Conservation (phyloP, 257 asterid species). For the Nicotiana attenuata region DNA sequence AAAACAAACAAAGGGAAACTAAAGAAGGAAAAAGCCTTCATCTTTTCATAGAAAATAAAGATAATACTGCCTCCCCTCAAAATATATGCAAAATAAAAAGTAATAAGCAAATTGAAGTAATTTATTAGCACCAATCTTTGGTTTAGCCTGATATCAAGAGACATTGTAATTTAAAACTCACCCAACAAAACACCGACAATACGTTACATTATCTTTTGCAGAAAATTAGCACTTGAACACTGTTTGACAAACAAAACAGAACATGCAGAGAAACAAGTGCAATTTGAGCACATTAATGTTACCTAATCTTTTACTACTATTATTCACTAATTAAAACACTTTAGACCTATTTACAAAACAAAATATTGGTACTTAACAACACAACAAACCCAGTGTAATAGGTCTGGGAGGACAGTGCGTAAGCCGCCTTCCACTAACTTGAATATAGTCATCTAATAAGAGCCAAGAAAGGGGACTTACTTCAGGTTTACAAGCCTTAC, state of each 20-base stretch:
- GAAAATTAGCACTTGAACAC: neutral
- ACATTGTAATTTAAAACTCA: neutral
- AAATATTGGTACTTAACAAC: too few species aligned
- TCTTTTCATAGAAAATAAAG: too few species aligned
- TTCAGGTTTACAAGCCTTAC: conserved; percentile 88
- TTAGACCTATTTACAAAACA: too few species aligned
- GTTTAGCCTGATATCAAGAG: neutral
- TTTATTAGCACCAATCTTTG: neutral
- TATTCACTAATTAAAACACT: neutral
- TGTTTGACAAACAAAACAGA: neutral
- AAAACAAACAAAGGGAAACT: too few species aligned
- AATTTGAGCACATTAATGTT: neutral
- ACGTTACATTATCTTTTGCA: neutral
- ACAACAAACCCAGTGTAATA: too few species aligned
- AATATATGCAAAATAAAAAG: too few species aligned
- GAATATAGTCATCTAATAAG: too few species aligned
- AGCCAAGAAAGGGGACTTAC: conserved; percentile 19
- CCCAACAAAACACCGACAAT: neutral
- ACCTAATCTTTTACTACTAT: neutral
- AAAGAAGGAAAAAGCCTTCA: too few species aligned
- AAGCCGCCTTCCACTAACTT: too few species aligned
- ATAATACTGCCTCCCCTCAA: neutral
- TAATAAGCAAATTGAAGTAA: neutral
- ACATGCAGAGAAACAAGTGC: neutral
- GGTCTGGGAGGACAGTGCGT: too few species aligned